Base-by-base conservation (phyloP, 106 monocot species). In the Amphibolis antarctica region DNA sequence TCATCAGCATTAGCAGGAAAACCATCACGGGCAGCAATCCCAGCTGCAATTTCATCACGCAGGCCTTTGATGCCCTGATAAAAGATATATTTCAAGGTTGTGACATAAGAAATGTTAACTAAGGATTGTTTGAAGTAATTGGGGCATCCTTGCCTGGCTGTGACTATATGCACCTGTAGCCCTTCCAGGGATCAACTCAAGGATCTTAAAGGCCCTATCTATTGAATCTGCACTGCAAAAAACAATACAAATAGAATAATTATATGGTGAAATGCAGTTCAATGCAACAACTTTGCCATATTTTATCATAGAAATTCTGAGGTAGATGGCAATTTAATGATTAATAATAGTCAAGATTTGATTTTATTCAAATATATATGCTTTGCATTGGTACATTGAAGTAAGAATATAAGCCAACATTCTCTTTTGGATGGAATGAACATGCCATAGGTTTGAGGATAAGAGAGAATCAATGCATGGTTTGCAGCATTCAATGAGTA, bases 161-260 rank as follows among this genome's bases (percentile, higher is more conserved):
- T 96, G 96, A 69, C 96, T 96, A 47, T 96, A 96, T 71, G 96
- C 96, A 30, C 96, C 96, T 21, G 96, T 96, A 21, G 96, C 96
- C 50, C 84, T 74, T 49, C 89, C 89, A 61, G 93, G 93, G 72
- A 94, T 94, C 57, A 70, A 28, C 52, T 81, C 83, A 27, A 94
- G 60, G 66, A 89, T 80, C 63, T 86, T 53, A 73, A 78, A 77
- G 55, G 89, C 79, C 81, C 89, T 83, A 44, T 72, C 71, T 63
- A 94, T 84, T 25, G 93, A 69, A 86, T 94, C 93, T 11, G 78
- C 30, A 52, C 93, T 93, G 68, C 72, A 0, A 26, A 26, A 47
- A 61, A 36, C 7, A 7, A 36, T 36, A 7, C 36, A 36, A 30
- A 12, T 57, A 57, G 28, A 57, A 57, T 21, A 42, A 11, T 19